Evolutionary conservation across 495 filamentous ascomycete genomes (phyloP), one percentile per base, ranked within the genome.

Genomic region (Hypoxylon lenormandii): DNA sequence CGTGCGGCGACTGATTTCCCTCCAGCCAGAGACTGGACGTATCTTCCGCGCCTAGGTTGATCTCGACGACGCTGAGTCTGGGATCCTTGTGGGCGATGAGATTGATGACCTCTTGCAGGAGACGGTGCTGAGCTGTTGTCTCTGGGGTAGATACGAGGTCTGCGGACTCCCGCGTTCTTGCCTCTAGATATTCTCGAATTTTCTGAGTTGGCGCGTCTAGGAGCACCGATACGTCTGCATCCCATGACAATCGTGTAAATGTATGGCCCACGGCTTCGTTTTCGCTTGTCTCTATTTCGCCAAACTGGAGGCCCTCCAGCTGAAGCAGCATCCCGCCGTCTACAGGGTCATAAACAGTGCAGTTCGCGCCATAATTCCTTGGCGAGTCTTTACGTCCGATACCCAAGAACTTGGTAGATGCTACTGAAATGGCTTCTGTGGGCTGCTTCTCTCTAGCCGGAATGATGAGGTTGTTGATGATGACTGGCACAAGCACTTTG

Each of bases 81-180:
- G 78, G 77, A 15, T 54, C 74, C 47, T 78, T 80, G 45, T 79
- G 72, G 1, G 76, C 70, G 11, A 76, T 37, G 1, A 76, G 42
- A 49, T 78, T 76, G 4, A 78, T 54, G 19, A 77, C 10, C 10
- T 60, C 8, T 30, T 69, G 49, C 7, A n/a, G n/a, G n/a, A n/a
- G n/a, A n/a, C n/a, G n/a, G n/a, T n/a, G n/a, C n/a, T n/a, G n/a
- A n/a, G n/a, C n/a, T n/a, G 40, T 15, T 5, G 15, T 8, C 22
- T 57, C n/a, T n/a, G n/a, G n/a, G n/a, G n/a, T 43, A 37, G 22
- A 22, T 13, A 15, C 15, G 53, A 58, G 38, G 18, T 51, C 46
- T 74, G 52, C 3, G n/a, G n/a, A n/a, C n/a, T n/a, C n/a, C n/a
- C n/a, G n/a, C n/a, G n/a, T n/a, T n/a, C n/a, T n/a, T n/a, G n/a